These are phyloP conservation scores for Metschnikowia sp. DNA, from an alignment of 805 yeast species.

Conservation along the genomic window DNA sequence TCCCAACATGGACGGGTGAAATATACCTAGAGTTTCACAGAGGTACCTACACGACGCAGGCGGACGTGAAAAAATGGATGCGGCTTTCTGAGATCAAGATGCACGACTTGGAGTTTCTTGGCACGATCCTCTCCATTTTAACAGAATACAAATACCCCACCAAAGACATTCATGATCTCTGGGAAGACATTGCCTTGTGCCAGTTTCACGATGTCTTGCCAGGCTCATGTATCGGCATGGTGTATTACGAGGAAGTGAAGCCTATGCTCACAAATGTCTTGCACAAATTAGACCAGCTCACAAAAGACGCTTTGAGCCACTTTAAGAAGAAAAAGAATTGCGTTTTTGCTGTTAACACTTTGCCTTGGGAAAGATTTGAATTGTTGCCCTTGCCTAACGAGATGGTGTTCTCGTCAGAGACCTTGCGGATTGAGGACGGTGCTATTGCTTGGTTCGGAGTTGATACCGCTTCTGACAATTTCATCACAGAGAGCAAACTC, in stretches of 20 bases:
- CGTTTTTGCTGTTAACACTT: slow-evolving; percentile 42
- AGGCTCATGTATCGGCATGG: slow-evolving; percentile 93
- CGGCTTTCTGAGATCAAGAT: slow-evolving; percentile 70
- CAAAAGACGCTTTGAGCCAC: slow-evolving; percentile 43
- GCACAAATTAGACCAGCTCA: slow-evolving; percentile 49
- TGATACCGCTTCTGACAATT: slow-evolving; percentile 15
- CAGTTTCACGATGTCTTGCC: slow-evolving; percentile 99
- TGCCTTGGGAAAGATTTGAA: slow-evolving; percentile 61
- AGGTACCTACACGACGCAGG: slow-evolving; percentile 96
- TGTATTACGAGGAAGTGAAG: slow-evolving; percentile 76
- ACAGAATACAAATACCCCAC: slow-evolving; percentile 67
- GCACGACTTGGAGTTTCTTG: slow-evolving; percentile 82
- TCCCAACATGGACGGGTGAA: slow-evolving; percentile 93
- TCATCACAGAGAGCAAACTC: slow-evolving; percentile 17
- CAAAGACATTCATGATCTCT: slow-evolving; percentile 59
- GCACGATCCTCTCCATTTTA: slow-evolving; percentile 66
- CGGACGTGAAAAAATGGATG: slow-evolving; percentile 77
- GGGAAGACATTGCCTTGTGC: slow-evolving; percentile 88
- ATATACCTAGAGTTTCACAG: slow-evolving; percentile 92
- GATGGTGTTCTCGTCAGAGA: too few species aligned
- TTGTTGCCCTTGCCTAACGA: slow-evolving; percentile 25
- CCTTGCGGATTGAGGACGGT: slow-evolving; percentile 2
- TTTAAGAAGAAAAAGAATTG: not conserved
- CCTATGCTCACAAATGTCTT: slow-evolving; percentile 67
- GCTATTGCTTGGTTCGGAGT: slow-evolving; percentile 10